These are phyloP conservation scores for Phaeosphaeriaceae sp. DNA, from an alignment of 2,329 filamentous ascomycete species.

Conservation along the genomic window DNA sequence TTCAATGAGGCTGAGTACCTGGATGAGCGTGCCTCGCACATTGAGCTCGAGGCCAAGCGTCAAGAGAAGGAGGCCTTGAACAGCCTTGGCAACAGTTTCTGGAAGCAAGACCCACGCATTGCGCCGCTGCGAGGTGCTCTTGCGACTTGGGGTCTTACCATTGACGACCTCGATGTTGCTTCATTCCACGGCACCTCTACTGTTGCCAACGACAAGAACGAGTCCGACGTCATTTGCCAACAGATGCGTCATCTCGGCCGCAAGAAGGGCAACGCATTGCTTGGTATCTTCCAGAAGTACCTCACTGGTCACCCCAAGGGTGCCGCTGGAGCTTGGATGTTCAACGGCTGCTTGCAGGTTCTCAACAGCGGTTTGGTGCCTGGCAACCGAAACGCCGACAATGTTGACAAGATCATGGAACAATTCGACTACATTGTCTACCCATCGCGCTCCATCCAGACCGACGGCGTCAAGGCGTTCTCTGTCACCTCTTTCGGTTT, in stretches of 20 bases:
- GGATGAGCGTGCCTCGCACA: conserved; percentile 82
- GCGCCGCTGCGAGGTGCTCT: conserved; percentile 94
- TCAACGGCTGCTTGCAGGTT: conserved; percentile 97
- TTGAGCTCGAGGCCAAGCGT: conserved; percentile 83
- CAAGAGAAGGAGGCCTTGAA: conserved; percentile 93
- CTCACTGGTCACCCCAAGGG: conserved; percentile 98
- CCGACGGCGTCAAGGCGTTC: conserved; percentile 97
- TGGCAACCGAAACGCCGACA: conserved; percentile 97
- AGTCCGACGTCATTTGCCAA: conserved; percentile 95
- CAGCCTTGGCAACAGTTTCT: conserved; percentile 98
- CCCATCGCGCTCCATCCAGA: conserved; percentile 93
- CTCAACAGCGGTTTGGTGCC: conserved; percentile 93
- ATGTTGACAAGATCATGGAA: conserved; percentile 95
- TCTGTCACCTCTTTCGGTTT: conserved; percentile 99
- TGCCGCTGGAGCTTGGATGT: conserved; percentile 99
- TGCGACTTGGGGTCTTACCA: conserved; percentile 96
- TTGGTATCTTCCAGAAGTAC: conserved; percentile 99
- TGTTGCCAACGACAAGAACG: conserved; percentile 99
- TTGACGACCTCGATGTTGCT: conserved; percentile 92
- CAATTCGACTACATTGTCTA: conserved; percentile 98
- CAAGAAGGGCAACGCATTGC: conserved; percentile 92
- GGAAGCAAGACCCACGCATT: conserved; percentile 93
- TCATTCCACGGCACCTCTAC: conserved; percentile 99
- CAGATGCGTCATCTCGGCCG: conserved; percentile 94
- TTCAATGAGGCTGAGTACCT: conserved; percentile 87